Evolutionary conservation across 2,329 filamentous ascomycete species (phyloP), one percentile per base, ranked within the genome.

Genomic region (Daldinia sp.): DNA sequence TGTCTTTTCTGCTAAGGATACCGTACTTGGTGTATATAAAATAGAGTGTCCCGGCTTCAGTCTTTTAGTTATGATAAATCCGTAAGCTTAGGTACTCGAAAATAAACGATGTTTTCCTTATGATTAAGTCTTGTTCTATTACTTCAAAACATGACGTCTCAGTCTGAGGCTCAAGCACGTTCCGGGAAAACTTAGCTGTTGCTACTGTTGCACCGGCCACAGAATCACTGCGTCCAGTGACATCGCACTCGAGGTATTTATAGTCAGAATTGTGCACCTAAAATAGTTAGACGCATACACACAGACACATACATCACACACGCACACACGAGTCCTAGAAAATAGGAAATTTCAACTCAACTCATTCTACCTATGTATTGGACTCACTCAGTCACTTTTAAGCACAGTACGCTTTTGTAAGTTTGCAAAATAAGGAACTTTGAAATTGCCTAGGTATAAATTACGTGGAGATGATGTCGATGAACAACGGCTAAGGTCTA

Each of bases 401-500:
- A 42, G 6, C n/a, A 6, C 9, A 18, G 2, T 18, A 4, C 41
- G 20, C 6, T 1, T 20, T 9, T 5, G 18, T 15, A 20, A 35
- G 3, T 30, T 35, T 18, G 18, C 26, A 51, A 6, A 0, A 13
- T 10, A 6, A 1, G 13, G 48, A 15, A 6, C 30, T 61, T 42
- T 37, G 50, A 60, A 58, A 58, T 12, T 54, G 26, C 33, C 10
- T 35, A n/a, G n/a, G n/a, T n/a, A 35, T 64, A 61, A 51, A 69
- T 69, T 69, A 69, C 56, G 46, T 28, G 50, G 50, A 13, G 61
- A 67, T 41, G 6, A 63, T 66, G 60, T 63, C 67, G 60, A 70
- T 60, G 61, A 3, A 67, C 53, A 69, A 67, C 60, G 18, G 60
- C 64, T 62, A 67, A 67, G 41, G 48, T 70, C 67, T 70, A 69